A percentile compares a stretch with the other conserved stretches of the same genome.
These are phyloP conservation scores for Pichia insulana DNA, from an alignment of 805 yeast species.

Conservation along the genomic window DNA sequence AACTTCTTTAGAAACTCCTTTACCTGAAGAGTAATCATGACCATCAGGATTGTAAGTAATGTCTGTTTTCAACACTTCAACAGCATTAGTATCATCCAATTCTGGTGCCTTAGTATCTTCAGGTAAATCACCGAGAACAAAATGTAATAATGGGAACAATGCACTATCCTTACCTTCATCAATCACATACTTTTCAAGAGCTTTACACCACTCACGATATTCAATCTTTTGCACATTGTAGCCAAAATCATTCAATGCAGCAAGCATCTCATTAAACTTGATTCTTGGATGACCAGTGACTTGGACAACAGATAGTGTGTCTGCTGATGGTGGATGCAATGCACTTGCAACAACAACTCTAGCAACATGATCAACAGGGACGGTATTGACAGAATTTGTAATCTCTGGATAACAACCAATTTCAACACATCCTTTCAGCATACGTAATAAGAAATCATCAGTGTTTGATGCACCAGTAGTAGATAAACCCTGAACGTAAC, in stretches of 20 bases:
- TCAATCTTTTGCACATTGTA: conserved; percentile 54
- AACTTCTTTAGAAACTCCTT: conserved; percentile 60
- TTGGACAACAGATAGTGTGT: conserved; percentile 63
- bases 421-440: conserved; percentile 91
- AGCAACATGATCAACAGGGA: conserved; percentile 98
- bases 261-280: conserved; percentile 65
- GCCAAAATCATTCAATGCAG: conserved; percentile 60
- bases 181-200: conserved; percentile 69
- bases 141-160: conserved; percentile 84
- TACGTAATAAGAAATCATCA: conserved; percentile 90
- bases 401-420: conserved; percentile 82
- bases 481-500: conserved; percentile 87
- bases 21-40: conserved; percentile 57
- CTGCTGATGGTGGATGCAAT: conserved; percentile 58
- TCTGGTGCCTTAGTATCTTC: conserved; percentile 92
- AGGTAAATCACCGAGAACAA: conserved; percentile 88
- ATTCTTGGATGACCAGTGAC: conserved; percentile 98
- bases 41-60: conserved; percentile 40
- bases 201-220: conserved; percentile 71
- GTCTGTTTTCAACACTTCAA: conserved; percentile 56
- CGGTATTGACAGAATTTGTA: conserved; percentile 84
- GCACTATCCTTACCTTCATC: conserved; percentile 75
- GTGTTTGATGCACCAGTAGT: conserved; percentile 85
- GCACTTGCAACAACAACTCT: conserved; percentile 80
- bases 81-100: conserved; percentile 79